These are phyloP conservation scores for Cairneyella variabilis DNA, from an alignment of 495 filamentous ascomycete genomes.

Conservation along the genomic window DNA sequence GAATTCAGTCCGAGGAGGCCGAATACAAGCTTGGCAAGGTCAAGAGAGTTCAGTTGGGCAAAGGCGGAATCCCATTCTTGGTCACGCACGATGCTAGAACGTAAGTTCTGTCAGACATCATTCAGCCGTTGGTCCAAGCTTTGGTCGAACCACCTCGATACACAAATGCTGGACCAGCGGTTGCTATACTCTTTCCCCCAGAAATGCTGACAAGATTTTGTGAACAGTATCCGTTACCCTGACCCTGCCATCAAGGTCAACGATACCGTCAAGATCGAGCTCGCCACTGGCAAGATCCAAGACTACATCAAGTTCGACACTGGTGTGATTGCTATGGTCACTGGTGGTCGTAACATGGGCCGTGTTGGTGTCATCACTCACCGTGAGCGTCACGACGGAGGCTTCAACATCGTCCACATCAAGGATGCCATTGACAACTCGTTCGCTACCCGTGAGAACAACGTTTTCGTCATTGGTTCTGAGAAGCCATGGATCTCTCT, in stretches of 20 bases:
- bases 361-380: conserved; percentile 99
- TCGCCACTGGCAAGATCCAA: conserved; percentile 91
- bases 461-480: conserved; percentile 95
- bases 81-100: conserved; percentile 99
- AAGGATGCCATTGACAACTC: conserved; percentile 99
- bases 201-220: conserved; percentile 24
- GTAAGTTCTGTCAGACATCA: conserved; percentile 92
- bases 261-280: conserved; percentile 98
- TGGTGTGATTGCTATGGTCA: conserved; percentile 94
- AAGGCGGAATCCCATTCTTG: conserved; percentile 99
- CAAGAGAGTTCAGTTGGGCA: conserved; percentile 98
- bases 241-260: conserved; percentile 98
- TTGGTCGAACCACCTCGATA: conserved; percentile 64
- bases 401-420: conserved; percentile 99
- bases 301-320: conserved; percentile 98
- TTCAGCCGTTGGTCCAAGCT: conserved; percentile 99
- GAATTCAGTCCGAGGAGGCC: conserved; percentile 95
- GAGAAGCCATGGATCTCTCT: conserved; percentile 99
- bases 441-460: conserved; percentile 96
- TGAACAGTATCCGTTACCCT: conserved; percentile 90
- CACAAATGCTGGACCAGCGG: conserved; percentile 37
- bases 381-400: conserved; percentile 98
- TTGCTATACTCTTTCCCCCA: conserved; percentile 21
- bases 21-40: conserved; percentile 99
- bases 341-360: conserved; percentile 99